Conservation (phyloP, 352 stramenopile genomes). For the Globisporangium paddicum region DNA sequence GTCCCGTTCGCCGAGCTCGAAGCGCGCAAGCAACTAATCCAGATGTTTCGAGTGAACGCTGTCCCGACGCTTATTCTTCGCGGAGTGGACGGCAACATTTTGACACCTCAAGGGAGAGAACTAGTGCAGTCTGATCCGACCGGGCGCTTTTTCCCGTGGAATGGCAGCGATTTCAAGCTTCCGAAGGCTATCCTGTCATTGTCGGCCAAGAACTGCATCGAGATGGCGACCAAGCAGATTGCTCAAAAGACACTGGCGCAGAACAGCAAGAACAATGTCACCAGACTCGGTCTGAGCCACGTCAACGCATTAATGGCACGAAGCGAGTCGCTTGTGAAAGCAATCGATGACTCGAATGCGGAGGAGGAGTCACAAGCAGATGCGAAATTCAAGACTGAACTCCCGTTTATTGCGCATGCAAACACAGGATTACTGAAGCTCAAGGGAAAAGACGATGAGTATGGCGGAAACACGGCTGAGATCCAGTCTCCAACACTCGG, state of each 20-base stretch:
- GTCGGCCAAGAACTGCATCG: slow-evolving; percentile 60
- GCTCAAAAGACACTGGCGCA: slow-evolving; percentile 69
- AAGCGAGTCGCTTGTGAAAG: slow-evolving; percentile 40
- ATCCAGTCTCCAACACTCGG: slow-evolving; percentile 55
- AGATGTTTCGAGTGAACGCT: slow-evolving; percentile 53
- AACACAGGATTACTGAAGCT: slow-evolving; percentile 59
- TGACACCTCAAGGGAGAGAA: slow-evolving; percentile 70
- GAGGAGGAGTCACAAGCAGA: slow-evolving; percentile 12
- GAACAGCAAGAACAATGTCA: slow-evolving; percentile 36
- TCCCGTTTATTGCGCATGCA: slow-evolving; percentile 45
- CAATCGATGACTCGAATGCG: slow-evolving; percentile 18
- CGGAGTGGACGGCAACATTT: slow-evolving; percentile 39
- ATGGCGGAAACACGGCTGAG: slow-evolving; percentile 72
- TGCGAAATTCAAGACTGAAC: slow-evolving; percentile 27
- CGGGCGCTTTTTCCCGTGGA: slow-evolving; percentile 66
- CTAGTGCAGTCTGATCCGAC: slow-evolving; percentile 58
- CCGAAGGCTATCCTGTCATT: slow-evolving; percentile 42
- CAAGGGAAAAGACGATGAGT: slow-evolving; percentile 60
- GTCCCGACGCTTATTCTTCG: slow-evolving; percentile 65
- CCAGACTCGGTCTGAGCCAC: slow-evolving; percentile 26
- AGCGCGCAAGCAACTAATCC: slow-evolving; percentile 58
- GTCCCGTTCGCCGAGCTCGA: slow-evolving; percentile 74
- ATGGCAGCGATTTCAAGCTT: slow-evolving; percentile 40
- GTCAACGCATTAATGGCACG: slow-evolving; percentile 53
- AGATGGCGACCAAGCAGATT: slow-evolving; percentile 69